phyloP scores from a whole-genome alignment of 257 asterid genomes.

The Rubia yunnanensis region DNA sequence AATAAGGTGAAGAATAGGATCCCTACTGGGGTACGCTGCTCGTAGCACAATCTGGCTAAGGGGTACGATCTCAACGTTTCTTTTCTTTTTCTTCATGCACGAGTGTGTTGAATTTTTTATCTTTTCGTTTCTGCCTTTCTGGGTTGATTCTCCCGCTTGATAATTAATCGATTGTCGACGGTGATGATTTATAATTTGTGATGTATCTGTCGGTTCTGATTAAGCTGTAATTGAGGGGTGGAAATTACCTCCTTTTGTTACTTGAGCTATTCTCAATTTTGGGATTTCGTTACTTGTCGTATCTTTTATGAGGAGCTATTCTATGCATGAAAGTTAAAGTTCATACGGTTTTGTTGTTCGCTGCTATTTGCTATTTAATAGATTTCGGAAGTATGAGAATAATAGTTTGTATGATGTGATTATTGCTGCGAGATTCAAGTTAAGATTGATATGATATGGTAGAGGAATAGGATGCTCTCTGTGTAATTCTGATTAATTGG shows the following conservation, averaged over 20 bases:
- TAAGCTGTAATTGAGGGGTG: not conserved
- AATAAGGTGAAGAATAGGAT: not conserved
- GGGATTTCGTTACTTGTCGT: not conserved
- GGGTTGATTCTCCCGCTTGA: not conserved
- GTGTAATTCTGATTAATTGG: not conserved
- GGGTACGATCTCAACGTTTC: conserved; percentile 26
- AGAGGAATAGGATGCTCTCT: too few species aligned
- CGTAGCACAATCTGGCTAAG: conserved; percentile 49
- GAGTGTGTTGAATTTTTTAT: not conserved
- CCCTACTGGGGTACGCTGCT: not conserved
- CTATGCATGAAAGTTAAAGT: not conserved
- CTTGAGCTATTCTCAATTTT: not conserved
- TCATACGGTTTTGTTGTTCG: not conserved
- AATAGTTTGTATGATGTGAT: not conserved
- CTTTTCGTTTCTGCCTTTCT: not conserved
- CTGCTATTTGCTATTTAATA: not conserved
- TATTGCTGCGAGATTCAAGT: not conserved
- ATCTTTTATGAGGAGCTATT: too few species aligned
- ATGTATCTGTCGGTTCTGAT: conserved; percentile 1
- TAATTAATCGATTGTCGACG: not conserved
- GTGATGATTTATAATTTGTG: not conserved
- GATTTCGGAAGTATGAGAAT: not conserved
- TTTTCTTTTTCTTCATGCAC: not conserved
- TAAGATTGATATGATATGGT: not conserved
- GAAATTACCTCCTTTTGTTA: not conserved